phyloP scores from a whole-genome alignment of 2,329 filamentous ascomycete species.

The Furcasterigmium furcatum region DNA sequence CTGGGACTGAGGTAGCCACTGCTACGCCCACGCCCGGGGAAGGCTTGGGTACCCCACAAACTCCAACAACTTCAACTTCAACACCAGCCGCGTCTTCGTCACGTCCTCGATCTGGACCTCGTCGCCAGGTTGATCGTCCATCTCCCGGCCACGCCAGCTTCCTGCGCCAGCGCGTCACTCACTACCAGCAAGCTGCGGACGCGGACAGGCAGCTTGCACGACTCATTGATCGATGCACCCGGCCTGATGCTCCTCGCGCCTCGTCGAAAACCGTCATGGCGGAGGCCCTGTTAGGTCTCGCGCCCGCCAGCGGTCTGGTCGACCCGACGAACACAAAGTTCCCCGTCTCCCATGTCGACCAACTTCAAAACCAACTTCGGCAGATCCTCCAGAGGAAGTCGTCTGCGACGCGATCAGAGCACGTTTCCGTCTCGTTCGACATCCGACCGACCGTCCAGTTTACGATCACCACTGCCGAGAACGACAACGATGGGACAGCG shows the following conservation, averaged over 20 bases:
- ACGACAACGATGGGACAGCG: conserved; percentile 28
- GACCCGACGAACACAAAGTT: conserved; percentile 22
- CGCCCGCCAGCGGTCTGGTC: conserved; percentile 2
- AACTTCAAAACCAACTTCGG: conserved; percentile 43
- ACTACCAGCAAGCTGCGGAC: conserved; percentile 9
- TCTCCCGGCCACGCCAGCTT: neutral
- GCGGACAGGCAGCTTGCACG: conserved; percentile 4
- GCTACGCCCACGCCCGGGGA: too few species aligned
- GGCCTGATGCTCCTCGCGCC: neutral
- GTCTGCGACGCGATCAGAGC: conserved; percentile 45
- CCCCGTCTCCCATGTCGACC: conserved; percentile 35
- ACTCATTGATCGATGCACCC: conserved; percentile 2
- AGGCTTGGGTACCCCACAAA: too few species aligned
- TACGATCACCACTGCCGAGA: conserved; percentile 31
- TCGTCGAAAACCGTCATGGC: conserved; percentile 5
- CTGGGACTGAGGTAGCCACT: too few species aligned
- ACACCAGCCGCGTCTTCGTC: neutral
- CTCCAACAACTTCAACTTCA: too few species aligned
- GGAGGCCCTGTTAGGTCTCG: conserved; percentile 21
- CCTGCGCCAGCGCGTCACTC: conserved; percentile 1
- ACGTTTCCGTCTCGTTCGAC: conserved; percentile 43
- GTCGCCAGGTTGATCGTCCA: too few species aligned
- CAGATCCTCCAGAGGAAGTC: conserved; percentile 36
- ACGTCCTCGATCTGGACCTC: too few species aligned
- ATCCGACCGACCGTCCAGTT: conserved; percentile 42